Conservation (phyloP, 1,284 basidiomycete genomes). For the Inonotus obliquus region DNA sequence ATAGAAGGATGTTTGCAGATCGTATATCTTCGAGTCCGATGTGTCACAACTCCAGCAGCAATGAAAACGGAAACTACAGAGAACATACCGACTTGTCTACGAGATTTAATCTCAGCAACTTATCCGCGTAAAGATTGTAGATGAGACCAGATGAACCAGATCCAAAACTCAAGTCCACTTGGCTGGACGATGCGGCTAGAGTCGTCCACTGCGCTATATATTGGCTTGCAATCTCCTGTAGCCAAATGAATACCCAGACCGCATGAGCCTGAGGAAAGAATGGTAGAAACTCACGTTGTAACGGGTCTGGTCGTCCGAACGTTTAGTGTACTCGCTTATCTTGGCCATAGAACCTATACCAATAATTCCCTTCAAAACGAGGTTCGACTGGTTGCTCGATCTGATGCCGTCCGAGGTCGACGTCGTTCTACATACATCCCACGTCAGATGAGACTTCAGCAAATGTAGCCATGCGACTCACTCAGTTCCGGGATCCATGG, state of each 20-base stretch:
- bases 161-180: conserved; percentile 27
- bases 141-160: conserved; percentile 32
- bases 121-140: conserved; percentile 46
- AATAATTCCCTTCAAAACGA: conserved; percentile 73
- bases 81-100: too few species aligned
- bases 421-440: too few species aligned
- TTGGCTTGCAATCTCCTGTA: conserved; percentile 5
- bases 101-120: conserved; percentile 30
- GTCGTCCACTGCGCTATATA: conserved; percentile 21
- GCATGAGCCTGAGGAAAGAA: neutral
- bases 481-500: conserved; percentile 30
- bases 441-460: too few species aligned
- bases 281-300: conserved; percentile 18
- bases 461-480: neutral
- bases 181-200: conserved; percentile 9
- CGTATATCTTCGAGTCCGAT: too few species aligned
- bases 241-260: neutral
- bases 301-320: conserved; percentile 24
- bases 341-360: conserved; percentile 66
- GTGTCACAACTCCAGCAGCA: too few species aligned
- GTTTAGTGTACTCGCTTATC: conserved; percentile 34
- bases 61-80: too few species aligned
- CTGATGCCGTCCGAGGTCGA: neutral
- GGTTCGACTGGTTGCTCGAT: conserved; percentile 63
- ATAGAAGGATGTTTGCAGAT: conserved; percentile 7